These are phyloP conservation scores for Ulota crispa DNA, from an alignment of 225 moss, liverwort and hornwort species.

Conservation along the genomic window DNA sequence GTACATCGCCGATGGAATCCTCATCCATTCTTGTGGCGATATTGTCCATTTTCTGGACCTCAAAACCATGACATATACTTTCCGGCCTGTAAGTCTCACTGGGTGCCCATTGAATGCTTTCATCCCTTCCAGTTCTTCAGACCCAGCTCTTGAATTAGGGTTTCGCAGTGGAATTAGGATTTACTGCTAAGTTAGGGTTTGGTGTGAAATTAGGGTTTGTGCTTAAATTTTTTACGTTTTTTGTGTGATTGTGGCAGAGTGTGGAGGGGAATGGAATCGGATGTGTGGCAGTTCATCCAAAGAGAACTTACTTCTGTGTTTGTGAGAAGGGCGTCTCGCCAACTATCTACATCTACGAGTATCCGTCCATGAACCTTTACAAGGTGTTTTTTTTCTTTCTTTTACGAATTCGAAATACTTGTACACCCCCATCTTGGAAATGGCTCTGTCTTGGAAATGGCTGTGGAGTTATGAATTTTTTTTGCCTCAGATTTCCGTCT, in stretches of 20 bases:
- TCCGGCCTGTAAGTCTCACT: slow-evolving; percentile 51
- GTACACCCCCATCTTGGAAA: too few relatives aligned
- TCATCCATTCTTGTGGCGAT: slow-evolving; percentile 80
- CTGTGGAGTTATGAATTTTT: too few relatives aligned
- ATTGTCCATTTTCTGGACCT: slow-evolving; percentile 85
- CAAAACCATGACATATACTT: slow-evolving; percentile 67
- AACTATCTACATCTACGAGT: slow-evolving; percentile 71
- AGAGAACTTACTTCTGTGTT: slow-evolving; percentile 70
- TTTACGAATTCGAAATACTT: not conserved
- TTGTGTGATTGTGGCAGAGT: slow-evolving; percentile 50
- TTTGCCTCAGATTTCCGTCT: not conserved
- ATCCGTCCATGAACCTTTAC: slow-evolving; percentile 73
- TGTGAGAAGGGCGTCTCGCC: slow-evolving; percentile 90
- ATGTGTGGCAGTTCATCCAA: slow-evolving; percentile 89
- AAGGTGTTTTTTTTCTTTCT: slow-evolving; percentile 46
- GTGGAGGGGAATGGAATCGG: slow-evolving; percentile 89
- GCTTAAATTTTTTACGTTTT: not conserved
- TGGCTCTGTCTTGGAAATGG: too few relatives aligned
- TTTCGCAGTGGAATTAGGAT: not conserved
- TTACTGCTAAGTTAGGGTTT: not conserved
- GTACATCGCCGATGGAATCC: slow-evolving; percentile 60
- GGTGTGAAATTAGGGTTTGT: not conserved
- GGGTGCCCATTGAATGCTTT: not conserved
- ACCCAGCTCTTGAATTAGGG: not conserved
- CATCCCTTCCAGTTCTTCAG: not conserved